A percentile compares a stretch with the other conserved stretches of the same genome.
Conservation (phyloP, 2,329 filamentous ascomycete genomes). For the Ceratocystis smalleyi region DNA sequence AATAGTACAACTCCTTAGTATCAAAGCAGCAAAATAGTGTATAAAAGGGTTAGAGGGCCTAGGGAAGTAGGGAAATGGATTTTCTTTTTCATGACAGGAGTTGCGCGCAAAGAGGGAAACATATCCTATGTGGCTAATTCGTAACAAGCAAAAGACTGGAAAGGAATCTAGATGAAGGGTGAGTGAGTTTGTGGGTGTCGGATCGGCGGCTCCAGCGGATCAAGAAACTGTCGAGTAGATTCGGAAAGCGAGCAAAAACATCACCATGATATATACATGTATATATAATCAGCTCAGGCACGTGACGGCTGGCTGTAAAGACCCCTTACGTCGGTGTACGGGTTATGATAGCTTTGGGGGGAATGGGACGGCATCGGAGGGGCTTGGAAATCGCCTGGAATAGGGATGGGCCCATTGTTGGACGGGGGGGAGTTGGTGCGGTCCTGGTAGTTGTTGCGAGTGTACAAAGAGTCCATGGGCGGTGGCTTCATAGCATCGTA, state of each 20-base stretch:
- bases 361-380: conserved; percentile 12
- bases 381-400: conserved; percentile 1
- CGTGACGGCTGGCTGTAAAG: conserved; percentile 8
- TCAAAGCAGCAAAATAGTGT: not conserved
- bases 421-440: conserved; percentile 12
- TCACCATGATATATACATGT: not conserved
- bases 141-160: not conserved
- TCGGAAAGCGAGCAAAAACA: not conserved
- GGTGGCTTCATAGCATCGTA: conserved; percentile 12
- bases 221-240: not conserved
- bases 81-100: not conserved
- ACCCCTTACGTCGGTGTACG: conserved; percentile 12
- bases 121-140: not conserved
- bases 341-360: conserved; percentile 13
- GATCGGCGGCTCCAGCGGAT: not conserved
- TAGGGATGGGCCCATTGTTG: conserved; percentile 6
- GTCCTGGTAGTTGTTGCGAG: conserved; percentile 13
- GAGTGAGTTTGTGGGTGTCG: not conserved
- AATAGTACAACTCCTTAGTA: not conserved
- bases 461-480: conserved; percentile 13
- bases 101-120: not conserved
- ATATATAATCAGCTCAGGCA: not conserved
- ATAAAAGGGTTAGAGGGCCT: not conserved
- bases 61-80: not conserved
- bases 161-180: not conserved